Percentiles rank a stretch among this genome's conserved stretches.
Evolutionary conservation across 257 asterid genomes (phyloP).

Genomic region (Plantago elongata): DNA sequence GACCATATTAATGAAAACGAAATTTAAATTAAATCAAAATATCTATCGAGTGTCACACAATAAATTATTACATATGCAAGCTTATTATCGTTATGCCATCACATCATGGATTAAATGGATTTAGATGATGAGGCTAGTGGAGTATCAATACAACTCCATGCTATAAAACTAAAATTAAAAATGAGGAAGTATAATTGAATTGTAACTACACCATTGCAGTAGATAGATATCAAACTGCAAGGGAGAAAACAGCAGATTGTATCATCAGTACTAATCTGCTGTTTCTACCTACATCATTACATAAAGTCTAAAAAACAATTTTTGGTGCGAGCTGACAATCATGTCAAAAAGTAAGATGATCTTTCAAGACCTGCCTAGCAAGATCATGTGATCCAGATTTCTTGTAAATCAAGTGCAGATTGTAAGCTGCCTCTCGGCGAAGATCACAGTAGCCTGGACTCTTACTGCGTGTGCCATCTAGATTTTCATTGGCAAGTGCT

Average conservation of each 20-base stretch:
- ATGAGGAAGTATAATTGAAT: too few relatives aligned
- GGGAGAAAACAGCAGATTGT: background rate
- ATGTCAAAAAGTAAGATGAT: conserved; percentile 44
- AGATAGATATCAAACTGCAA: conserved; percentile 2
- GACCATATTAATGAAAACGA: too few relatives aligned
- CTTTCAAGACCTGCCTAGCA: conserved; percentile 72
- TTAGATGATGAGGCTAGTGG: too few relatives aligned
- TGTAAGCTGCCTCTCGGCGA: conserved; percentile 76
- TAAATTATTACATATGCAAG: too few relatives aligned
- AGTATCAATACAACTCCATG: too few relatives aligned
- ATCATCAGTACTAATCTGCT: background rate
- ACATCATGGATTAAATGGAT: too few relatives aligned
- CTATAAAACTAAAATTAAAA: too few relatives aligned
- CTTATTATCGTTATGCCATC: too few relatives aligned
- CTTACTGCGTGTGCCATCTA: conserved; percentile 23
- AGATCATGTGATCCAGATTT: conserved; percentile 81
- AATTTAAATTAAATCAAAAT: too few relatives aligned
- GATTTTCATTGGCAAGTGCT: conserved; percentile 51
- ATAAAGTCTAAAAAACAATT: background rate
- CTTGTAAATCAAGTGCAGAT: conserved; percentile 71
- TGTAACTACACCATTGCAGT: background rate
- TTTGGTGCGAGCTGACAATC: background rate
- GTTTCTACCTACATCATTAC: background rate
- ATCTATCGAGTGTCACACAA: too few relatives aligned
- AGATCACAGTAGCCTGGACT: conserved; percentile 67